A percentile compares a stretch with the other conserved stretches of the same genome.
phyloP scores from a whole-genome alignment of 1,284 basidiomycete genomes.

The Cryptococcus jaspeensis region DNA sequence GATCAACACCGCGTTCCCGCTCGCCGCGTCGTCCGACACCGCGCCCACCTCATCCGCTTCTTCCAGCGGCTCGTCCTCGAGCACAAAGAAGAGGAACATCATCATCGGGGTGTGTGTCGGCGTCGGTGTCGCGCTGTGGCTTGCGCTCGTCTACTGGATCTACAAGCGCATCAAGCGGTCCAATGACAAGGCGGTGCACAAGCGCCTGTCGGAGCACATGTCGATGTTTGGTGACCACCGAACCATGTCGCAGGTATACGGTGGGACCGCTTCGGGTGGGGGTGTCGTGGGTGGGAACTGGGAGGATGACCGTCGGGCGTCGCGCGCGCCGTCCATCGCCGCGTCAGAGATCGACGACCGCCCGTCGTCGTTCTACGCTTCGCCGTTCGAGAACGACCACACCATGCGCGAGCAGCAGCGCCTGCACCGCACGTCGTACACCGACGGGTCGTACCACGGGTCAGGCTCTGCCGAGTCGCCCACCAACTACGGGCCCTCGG shows the following conservation, averaged over 20 bases:
- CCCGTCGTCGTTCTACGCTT: slow-evolving; percentile 52
- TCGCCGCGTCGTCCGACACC: slow-evolving; percentile 31
- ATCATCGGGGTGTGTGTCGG: slow-evolving; percentile 53
- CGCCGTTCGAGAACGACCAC: slow-evolving; percentile 48
- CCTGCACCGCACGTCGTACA: slow-evolving; percentile 7
- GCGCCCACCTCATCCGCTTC: slow-evolving; percentile 15
- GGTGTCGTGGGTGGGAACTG: background rate
- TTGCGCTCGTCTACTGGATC: slow-evolving; percentile 49
- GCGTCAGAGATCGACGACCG: slow-evolving; percentile 51
- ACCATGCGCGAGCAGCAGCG: slow-evolving; percentile 28
- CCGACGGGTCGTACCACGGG: slow-evolving; percentile 4
- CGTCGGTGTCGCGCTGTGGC: slow-evolving; percentile 49
- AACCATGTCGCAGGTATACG: slow-evolving; percentile 17
- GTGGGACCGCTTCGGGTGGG: background rate
- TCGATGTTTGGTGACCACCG: slow-evolving; percentile 43
- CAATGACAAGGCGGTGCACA: slow-evolving; percentile 50
- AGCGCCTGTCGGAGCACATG: slow-evolving; percentile 51
- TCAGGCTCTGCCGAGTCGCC: slow-evolving; percentile 5
- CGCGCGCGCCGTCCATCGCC: slow-evolving; percentile 42
- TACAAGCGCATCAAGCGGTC: slow-evolving; percentile 49
- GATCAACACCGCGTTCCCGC: slow-evolving; percentile 50
- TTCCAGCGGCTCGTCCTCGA: slow-evolving; percentile 8
- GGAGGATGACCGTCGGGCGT: slow-evolving; percentile 26
- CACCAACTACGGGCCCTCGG: slow-evolving; percentile 25
- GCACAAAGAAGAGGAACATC: slow-evolving; percentile 42